Evolutionary conservation across 2,329 filamentous ascomycete genomes (phyloP).

Genomic region (Scleromitrula shiraiana): DNA sequence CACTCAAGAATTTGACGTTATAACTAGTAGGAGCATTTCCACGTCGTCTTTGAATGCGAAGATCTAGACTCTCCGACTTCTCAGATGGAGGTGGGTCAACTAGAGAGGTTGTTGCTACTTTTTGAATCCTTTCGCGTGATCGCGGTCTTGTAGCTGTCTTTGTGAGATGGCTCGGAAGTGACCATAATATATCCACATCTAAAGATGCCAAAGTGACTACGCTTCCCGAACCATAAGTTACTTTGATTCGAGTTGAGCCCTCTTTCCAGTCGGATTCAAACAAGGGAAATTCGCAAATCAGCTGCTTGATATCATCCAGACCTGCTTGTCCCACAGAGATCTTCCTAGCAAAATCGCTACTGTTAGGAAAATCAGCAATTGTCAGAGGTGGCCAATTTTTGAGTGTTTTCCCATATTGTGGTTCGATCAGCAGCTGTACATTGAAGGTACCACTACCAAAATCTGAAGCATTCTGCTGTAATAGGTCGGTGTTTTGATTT

Average conservation of each 20-base stretch:
- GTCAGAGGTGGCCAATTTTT: constrained; percentile 21
- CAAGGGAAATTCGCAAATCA: neutral
- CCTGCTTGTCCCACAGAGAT: neutral
- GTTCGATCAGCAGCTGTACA: constrained; percentile 1
- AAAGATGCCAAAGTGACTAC: constrained; percentile 9
- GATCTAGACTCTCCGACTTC: constrained; percentile 6
- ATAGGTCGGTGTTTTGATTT: neutral
- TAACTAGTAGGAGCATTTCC: constrained; percentile 35
- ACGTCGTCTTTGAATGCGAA: constrained; percentile 19
- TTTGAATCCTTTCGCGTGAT: neutral
- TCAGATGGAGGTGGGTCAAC: constrained; percentile 3
- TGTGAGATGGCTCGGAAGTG: constrained; percentile 16
- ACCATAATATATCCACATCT: constrained; percentile 18
- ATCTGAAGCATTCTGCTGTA: neutral
- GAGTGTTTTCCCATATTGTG: constrained; percentile 1
- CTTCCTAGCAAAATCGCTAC: constrained; percentile 1
- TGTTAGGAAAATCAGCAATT: constrained; percentile 2
- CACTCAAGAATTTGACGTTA: constrained; percentile 52
- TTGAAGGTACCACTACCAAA: neutral
- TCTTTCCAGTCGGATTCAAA: constrained; percentile 3
- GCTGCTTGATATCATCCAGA: neutral
- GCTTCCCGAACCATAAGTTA: constrained; percentile 8
- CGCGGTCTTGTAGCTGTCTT: neutral
- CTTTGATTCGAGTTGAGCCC: neutral
- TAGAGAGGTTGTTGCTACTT: neutral